Evolutionary conservation across 2,329 filamentous ascomycete species (phyloP), one percentile per base, ranked within the genome.

Genomic region (Aspergillus sp.): DNA sequence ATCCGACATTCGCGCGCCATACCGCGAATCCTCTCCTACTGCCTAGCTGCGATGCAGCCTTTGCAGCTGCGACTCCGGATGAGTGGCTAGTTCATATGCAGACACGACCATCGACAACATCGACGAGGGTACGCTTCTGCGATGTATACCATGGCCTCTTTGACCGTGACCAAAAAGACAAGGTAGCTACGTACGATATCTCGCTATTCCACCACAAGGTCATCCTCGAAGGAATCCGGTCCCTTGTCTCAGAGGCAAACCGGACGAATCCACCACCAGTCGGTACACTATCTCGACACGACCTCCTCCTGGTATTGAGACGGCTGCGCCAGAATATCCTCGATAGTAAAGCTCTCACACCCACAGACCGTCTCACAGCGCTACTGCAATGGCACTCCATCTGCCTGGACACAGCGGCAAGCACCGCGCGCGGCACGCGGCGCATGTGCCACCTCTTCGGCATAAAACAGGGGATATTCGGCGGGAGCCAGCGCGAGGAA

Each of bases 361-460:
- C 38, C 1, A 30, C 45, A 22, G 58, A 58, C 8, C 44, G 53
- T 26, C 20, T 48, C 3, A 51, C 56, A 4, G 55, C 49, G 8
- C 41, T 58, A 5, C 51, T 60, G 6, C 58, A 57, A 26, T 60
- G 58, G 58, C 58, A 60, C 52, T 52, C 58, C 26, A 53, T 60
- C 12, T 57, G 55, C 30, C 55, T 60, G 0, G 54, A 60, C 36
- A 30, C 53, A 30, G 48, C 56, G 13, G 49, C 42, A 2, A 60
- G 48, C n/a, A 60, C 55, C 0, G 58, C 58, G 1, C 55, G 58
- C 6, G 58, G 58, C 5, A 53, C 55, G 2, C 24, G 58, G 36
- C 44, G 58, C 4, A 53, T 60, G 55, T 60, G 58, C 45, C 47
- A 57, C 18, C 20, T 57, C 5, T 43, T 55, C 43, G 48, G 55